Evolutionary conservation across 345 rosid species (phyloP), one percentile per base, ranked within the genome.

Genomic region (Isatis tinctoria): DNA sequence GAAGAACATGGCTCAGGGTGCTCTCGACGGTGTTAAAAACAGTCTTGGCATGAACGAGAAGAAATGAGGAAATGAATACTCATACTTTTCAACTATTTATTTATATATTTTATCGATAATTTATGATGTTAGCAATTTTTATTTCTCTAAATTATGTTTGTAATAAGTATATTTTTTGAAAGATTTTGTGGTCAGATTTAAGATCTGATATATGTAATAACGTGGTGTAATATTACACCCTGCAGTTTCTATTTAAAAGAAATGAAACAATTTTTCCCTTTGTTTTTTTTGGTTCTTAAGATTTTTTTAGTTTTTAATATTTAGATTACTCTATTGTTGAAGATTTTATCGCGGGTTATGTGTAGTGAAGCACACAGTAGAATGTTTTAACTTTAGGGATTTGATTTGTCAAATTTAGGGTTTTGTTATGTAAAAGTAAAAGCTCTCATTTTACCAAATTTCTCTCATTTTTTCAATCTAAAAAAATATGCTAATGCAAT

Each of bases 1-100:
- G 68, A 80, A 77, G 78, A 72, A 78, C 76, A 75, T 80, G 78
- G 86, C 86, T 43, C 83, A 83, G n/a, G 83, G 78, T 61, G 83
- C 86, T 18, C 24, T 63, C 28, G 78, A 78, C 8, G 63, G 76
- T 57, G 80, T 78, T 59, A 83, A 80, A 43, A 79, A 73, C 62
- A 79, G 78, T 33, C 75, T 79, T 54, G 82, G 82, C 43, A 74
- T 79, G 39, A 74, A 69, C 35, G 82, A 78, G 36, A 78, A 73
- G 81, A 78, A 78, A 57, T 77, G 68, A 77, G 24, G 13, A 45
- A 57, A 11, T 52, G 32, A 62, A 3, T 7, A 62, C 33, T 57
- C 39, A n/a, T 20, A 3, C 10, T 48, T 39, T 45, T 65, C 17
- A 37, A 37, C 10, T 71, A 65, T 63, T 39, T 70, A 39, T 53